These are phyloP conservation scores for Ophiosphaerella herpotricha DNA, from an alignment of 2,329 filamentous ascomycete genomes.

Conservation along the genomic window DNA sequence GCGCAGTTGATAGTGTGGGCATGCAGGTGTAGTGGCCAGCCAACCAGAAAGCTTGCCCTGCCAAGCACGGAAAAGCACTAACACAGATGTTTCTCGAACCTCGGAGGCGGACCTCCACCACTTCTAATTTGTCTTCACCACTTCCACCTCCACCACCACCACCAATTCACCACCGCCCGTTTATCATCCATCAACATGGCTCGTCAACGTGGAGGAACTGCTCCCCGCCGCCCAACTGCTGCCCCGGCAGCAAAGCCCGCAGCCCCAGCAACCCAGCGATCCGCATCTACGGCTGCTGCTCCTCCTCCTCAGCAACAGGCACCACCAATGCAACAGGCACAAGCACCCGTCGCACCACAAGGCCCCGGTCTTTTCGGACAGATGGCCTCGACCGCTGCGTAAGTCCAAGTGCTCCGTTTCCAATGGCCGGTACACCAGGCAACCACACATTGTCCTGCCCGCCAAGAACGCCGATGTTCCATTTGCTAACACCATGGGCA, in stretches of 20 bases:
- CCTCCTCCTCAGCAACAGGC: constrained; percentile 56
- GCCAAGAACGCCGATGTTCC: no score
- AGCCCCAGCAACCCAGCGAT: constrained; percentile 64
- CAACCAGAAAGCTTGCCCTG: background rate
- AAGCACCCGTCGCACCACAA: constrained; percentile 53
- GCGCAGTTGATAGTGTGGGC: no score
- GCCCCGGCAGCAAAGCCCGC: constrained; percentile 47
- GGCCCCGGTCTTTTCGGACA: constrained; percentile 90
- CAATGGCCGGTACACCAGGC: background rate
- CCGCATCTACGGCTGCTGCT: constrained; percentile 68
- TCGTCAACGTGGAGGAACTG: constrained; percentile 55
- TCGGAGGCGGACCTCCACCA: constrained; percentile 17
- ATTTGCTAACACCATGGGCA: constrained; percentile 45
- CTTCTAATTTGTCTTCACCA: constrained; percentile 20
- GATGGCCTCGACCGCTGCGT: constrained; percentile 98
- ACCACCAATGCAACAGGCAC: constrained; percentile 53
- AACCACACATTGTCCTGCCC: background rate
- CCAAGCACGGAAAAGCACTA: constrained; percentile 19
- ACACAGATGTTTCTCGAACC: constrained; percentile 36
- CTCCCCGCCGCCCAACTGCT: constrained; percentile 48
- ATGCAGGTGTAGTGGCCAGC: no score
- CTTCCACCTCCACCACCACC: constrained; percentile 3
- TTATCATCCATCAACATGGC: constrained; percentile 47
- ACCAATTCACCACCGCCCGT: background rate
- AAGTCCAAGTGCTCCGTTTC: constrained; percentile 53